Percentiles rank a stretch among this genome's conserved stretches.
Evolutionary conservation across 805 yeast species (phyloP).

Genomic region (Henningerozyma blattae): DNA sequence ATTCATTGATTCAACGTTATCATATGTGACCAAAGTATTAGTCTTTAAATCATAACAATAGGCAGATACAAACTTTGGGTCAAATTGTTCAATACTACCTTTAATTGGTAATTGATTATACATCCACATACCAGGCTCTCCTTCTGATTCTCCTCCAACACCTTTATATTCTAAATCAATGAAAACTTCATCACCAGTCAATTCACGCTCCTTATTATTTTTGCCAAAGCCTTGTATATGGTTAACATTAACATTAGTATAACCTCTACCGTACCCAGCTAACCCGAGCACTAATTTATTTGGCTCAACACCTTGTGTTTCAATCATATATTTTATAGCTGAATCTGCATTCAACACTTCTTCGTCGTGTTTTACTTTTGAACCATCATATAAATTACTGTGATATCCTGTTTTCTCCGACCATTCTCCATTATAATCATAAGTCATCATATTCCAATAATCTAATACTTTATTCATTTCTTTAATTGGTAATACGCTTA

Average conservation of each 20-base stretch:
- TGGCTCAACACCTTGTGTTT: slow-evolving; percentile 29
- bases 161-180: slow-evolving; percentile 33
- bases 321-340: slow-evolving; percentile 34
- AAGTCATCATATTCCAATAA: slow-evolving; percentile 84
- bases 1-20: slow-evolving; percentile 40
- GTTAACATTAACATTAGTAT: slow-evolving; percentile 28
- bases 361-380: slow-evolving; percentile 3
- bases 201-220: slow-evolving; percentile 7
- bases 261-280: slow-evolving; percentile 72
- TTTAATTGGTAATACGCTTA: slow-evolving; percentile 31
- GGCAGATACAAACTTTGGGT: slow-evolving; percentile 40
- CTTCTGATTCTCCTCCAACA: slow-evolving; percentile 31
- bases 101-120: slow-evolving; percentile 43
- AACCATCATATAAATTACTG: slow-evolving; percentile 41
- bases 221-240: no score
- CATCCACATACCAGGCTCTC: slow-evolving; percentile 40
- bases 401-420: slow-evolving; percentile 50
- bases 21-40: slow-evolving; percentile 47
- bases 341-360: slow-evolving; percentile 32
- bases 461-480: slow-evolving; percentile 49
- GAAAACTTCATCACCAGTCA: slow-evolving; percentile 2
- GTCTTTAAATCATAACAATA: slow-evolving; percentile 33
- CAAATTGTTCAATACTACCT: slow-evolving; percentile 37
- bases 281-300: slow-evolving; percentile 63
- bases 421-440: slow-evolving; percentile 81